Percentiles rank a stretch among this genome's conserved stretches.
Evolutionary conservation across 331 rosid species (phyloP).

Genomic region (Quercus phellos): DNA sequence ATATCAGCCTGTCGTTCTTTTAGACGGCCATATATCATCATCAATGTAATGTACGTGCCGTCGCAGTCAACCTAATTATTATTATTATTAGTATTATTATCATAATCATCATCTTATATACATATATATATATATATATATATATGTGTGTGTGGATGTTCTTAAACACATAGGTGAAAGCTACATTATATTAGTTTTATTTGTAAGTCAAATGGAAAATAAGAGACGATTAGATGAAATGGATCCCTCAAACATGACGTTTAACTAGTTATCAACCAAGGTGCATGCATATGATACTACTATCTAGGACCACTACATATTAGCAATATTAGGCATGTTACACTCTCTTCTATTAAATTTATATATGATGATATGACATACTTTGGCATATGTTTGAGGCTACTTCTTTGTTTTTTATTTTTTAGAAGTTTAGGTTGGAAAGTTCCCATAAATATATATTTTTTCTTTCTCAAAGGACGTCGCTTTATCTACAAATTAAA

Average conservation of each 20-base stretch:
- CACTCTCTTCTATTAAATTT: neutral
- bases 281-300: slow-evolving; percentile 31
- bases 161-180: neutral
- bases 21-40: slow-evolving; percentile 45
- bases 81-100: neutral
- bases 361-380: neutral
- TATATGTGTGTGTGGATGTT: neutral
- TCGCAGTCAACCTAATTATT: slow-evolving; percentile 9
- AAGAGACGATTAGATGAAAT: slow-evolving; percentile 35
- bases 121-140: too few species aligned
- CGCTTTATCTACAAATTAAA: neutral
- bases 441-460: neutral
- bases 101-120: neutral
- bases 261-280: slow-evolving; percentile 26
- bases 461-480: neutral
- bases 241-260: slow-evolving; percentile 51
- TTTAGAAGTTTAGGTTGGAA: slow-evolving; percentile 1
- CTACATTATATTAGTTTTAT: slow-evolving; percentile 6
- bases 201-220: slow-evolving; percentile 14
- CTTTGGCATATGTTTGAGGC: neutral
- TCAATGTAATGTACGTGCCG: slow-evolving; percentile 25
- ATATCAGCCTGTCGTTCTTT: slow-evolving; percentile 30
- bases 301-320: slow-evolving; percentile 15
- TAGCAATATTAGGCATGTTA: neutral
- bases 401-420: neutral